Base-by-base conservation (phyloP, 2,329 filamentous ascomycete species). In the Penicillium sp. region DNA sequence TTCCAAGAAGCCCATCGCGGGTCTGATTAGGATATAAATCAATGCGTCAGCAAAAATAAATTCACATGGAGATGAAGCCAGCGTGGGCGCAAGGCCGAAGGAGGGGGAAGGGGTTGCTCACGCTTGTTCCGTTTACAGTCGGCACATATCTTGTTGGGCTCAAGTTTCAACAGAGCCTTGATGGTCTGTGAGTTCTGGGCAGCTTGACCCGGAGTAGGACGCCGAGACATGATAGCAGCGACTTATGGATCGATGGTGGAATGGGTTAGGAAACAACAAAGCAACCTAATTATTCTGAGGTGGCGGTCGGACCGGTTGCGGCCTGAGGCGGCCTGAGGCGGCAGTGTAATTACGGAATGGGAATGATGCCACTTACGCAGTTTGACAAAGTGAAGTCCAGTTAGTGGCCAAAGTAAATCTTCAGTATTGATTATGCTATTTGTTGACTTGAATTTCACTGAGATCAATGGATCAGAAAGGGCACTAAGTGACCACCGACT, bases 1-100 rank as follows among this genome's bases (percentile, higher is more conserved):
- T 99, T 99, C 93, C 93, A 99, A 68, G 90, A 96, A 28, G 93
- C 93, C 93, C 93, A 99, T 87, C 93, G 83, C 53, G 93, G 93
- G 76, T 96, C 89, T 95, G 68, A 41, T 34, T 25, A 42, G 34
- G 28, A 18, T 1, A 14, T 42, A 31, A 40, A 60, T 71, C 37
- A 60, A 49, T 31, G 43, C 48, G 22, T 43, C 16, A 42, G 14
- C 33, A 11, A 34, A 41, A 30, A 41, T 18, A 29, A 38, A 46
- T 37, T 31, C 14, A 25, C 25, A 36, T 12, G n/a, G 25, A 7
- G 41, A 35, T 49, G 41, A 48, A 34, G 38, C 39, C 52, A 50
- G 54, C 41, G 37, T 53, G 47, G 43, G 41, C 46, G 48, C 39
- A 43, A 46, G 25, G 49, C 14, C 37, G 25, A 56, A 48, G 41